These are phyloP conservation scores for Lipomyces yarrowii DNA, from an alignment of 1,139 yeast genomes.

Conservation along the genomic window DNA sequence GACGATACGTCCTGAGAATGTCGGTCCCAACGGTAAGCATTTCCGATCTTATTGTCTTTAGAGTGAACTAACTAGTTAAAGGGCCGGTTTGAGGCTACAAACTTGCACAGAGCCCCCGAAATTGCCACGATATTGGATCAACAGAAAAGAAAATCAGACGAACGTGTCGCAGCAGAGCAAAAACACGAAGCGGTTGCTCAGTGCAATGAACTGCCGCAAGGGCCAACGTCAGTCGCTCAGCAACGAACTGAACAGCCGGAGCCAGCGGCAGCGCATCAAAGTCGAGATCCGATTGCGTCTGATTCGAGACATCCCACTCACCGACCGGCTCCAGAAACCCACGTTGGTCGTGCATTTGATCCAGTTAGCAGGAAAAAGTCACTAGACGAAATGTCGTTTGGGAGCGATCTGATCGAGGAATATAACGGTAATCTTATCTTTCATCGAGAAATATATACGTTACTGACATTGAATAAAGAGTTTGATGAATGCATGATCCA, in stretches of 20 bases:
- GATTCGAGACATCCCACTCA: neutral
- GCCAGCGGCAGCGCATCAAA: neutral
- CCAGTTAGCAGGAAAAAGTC: constrained; percentile 7
- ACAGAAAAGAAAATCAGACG: neutral
- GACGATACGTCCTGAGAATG: constrained; percentile 56
- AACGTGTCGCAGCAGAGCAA: neutral
- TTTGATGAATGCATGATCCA: constrained; percentile 14
- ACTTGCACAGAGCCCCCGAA: constrained; percentile 4
- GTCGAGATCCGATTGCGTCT: neutral
- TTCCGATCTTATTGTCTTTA: constrained; percentile 17
- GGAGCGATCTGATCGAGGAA: constrained; percentile 22
- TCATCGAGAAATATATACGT: neutral
- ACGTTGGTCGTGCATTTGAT: constrained; percentile 7
- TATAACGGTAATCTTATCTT: constrained; percentile 13
- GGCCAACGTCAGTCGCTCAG: neutral
- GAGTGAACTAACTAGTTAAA: neutral
- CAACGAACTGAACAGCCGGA: neutral
- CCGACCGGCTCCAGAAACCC: neutral
- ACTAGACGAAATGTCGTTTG: constrained; percentile 17
- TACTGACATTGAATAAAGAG: constrained; percentile 9
- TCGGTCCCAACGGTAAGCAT: constrained; percentile 20
- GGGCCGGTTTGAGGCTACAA: neutral
- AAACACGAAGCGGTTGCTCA: neutral
- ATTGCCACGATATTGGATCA: neutral
- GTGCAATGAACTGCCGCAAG: neutral